Evolutionary conservation across 768 basidiomycete genomes (phyloP).

Genomic region (Russula virescens): DNA sequence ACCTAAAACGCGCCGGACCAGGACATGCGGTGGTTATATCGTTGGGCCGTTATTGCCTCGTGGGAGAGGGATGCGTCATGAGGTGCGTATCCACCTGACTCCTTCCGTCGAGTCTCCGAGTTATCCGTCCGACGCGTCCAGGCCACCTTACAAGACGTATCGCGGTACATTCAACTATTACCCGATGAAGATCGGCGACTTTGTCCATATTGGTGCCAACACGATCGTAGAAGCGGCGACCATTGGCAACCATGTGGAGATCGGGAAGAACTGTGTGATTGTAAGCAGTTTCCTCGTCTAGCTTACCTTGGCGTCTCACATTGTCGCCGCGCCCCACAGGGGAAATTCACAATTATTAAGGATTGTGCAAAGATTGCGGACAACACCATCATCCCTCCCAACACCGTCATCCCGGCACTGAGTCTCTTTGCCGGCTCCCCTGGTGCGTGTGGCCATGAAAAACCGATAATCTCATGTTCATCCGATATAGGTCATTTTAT

Average conservation of each 20-base stretch:
- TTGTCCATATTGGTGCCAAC: constrained; percentile 89
- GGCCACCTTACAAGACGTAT: constrained; percentile 86
- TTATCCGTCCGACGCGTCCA: constrained; percentile 27
- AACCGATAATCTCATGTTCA: neutral
- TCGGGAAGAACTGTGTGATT: constrained; percentile 93
- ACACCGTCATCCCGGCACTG: constrained; percentile 87
- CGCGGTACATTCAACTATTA: constrained; percentile 94
- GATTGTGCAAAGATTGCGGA: constrained; percentile 90
- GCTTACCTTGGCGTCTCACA: neutral
- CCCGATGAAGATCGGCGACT: constrained; percentile 94
- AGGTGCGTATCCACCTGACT: constrained; percentile 41
- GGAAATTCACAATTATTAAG: constrained; percentile 95
- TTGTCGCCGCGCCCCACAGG: constrained; percentile 41
- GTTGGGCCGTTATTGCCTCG: constrained; percentile 85
- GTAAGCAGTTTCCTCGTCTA: constrained; percentile 41
- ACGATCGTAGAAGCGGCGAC: constrained; percentile 90
- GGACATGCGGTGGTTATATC: constrained; percentile 93
- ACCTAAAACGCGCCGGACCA: constrained; percentile 81
- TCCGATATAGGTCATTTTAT: constrained; percentile 58
- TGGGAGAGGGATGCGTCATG: constrained; percentile 88
- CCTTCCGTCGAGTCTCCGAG: neutral
- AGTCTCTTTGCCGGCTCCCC: constrained; percentile 85
- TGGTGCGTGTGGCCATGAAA: constrained; percentile 41
- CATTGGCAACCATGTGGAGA: constrained; percentile 90
- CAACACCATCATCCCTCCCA: constrained; percentile 83